Evolutionary conservation across 2,329 filamentous ascomycete genomes (phyloP).

Genomic region (Aspergillus quadrilineatus): DNA sequence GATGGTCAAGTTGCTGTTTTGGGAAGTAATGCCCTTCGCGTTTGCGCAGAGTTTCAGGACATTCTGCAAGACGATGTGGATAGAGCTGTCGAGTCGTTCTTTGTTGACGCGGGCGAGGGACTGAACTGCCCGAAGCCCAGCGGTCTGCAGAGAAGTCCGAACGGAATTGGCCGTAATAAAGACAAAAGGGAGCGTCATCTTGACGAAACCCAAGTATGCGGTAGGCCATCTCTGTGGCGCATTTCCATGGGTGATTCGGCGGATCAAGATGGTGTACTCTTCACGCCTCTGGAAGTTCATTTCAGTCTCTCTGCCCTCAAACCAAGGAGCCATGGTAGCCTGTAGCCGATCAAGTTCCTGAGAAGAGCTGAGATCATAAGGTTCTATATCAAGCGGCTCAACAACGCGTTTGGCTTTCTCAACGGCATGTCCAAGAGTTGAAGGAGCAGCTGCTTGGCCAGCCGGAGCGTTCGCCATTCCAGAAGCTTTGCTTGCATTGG

Average conservation of each 20-base stretch:
- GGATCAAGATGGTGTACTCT: slow-evolving; percentile 72
- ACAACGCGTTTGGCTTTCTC: slow-evolving; percentile 59
- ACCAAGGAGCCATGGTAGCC: slow-evolving; percentile 74
- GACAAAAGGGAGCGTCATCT: slow-evolving; percentile 64
- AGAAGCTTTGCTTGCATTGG: slow-evolving; percentile 32
- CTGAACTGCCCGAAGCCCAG: slow-evolving; percentile 79
- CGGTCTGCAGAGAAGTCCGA: slow-evolving; percentile 84
- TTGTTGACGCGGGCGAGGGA: slow-evolving; percentile 77
- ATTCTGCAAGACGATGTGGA: slow-evolving; percentile 83
- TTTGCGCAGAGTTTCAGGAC: slow-evolving; percentile 85
- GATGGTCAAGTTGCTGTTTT: slow-evolving; percentile 78
- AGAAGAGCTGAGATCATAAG: slow-evolving; percentile 77
- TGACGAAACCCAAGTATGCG: slow-evolving; percentile 68
- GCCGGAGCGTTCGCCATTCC: slow-evolving; percentile 23
- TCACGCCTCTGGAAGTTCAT: slow-evolving; percentile 89
- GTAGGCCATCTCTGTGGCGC: slow-evolving; percentile 73
- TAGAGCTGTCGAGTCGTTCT: slow-evolving; percentile 78
- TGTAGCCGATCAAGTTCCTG: slow-evolving; percentile 87
- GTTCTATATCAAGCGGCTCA: slow-evolving; percentile 67
- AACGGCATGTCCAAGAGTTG: slow-evolving; percentile 11
- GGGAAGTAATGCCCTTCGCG: slow-evolving; percentile 89
- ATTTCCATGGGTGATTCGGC: slow-evolving; percentile 80
- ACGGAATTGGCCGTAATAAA: slow-evolving; percentile 81
- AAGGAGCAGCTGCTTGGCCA: not conserved
- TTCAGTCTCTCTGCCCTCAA: slow-evolving; percentile 86